These are phyloP conservation scores for Neonectria faginata DNA, from an alignment of 2,329 filamentous ascomycete species.

Conservation along the genomic window DNA sequence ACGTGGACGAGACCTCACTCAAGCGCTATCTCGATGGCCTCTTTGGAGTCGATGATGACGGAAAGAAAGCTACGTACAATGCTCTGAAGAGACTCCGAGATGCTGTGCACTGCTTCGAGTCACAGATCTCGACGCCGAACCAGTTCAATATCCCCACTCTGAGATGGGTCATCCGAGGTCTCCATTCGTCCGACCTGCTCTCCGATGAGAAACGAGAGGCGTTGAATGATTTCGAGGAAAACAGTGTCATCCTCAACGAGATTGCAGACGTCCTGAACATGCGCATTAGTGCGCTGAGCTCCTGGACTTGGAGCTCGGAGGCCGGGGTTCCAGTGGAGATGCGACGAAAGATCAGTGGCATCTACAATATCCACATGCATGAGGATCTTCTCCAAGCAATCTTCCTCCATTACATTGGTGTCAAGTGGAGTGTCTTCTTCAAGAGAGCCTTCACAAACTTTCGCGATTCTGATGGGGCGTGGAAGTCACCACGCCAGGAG, in stretches of 20 bases:
- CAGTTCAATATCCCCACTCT: slow-evolving; percentile 53
- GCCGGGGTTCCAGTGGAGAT: slow-evolving; percentile 55
- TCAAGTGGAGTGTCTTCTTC: slow-evolving; percentile 59
- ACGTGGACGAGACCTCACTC: slow-evolving; percentile 54
- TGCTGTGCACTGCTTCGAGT: slow-evolving; percentile 49
- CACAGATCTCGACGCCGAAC: slow-evolving; percentile 43
- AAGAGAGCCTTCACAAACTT: slow-evolving; percentile 51
- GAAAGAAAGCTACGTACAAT: slow-evolving; percentile 40
- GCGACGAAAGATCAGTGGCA: slow-evolving; percentile 61
- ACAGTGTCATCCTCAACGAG: slow-evolving; percentile 57
- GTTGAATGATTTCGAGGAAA: slow-evolving; percentile 57
- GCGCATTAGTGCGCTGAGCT: slow-evolving; percentile 57
- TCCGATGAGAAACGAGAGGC: slow-evolving; percentile 56
- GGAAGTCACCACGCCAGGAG: slow-evolving; percentile 48
- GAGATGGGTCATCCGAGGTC: slow-evolving; percentile 55
- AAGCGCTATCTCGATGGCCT: slow-evolving; percentile 54
- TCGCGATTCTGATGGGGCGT: slow-evolving; percentile 49
- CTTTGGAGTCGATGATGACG: slow-evolving; percentile 49
- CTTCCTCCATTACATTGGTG: slow-evolving; percentile 62
- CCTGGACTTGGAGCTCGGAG: slow-evolving; percentile 60
- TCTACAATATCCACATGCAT: slow-evolving; percentile 64
- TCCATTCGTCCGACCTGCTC: slow-evolving; percentile 58
- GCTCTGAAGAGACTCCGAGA: slow-evolving; percentile 45
- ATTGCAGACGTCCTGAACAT: slow-evolving; percentile 66
- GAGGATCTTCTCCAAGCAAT: slow-evolving; percentile 64